phyloP scores from a whole-genome alignment of 306 rosid species.

The Ziziphus jujuba region DNA sequence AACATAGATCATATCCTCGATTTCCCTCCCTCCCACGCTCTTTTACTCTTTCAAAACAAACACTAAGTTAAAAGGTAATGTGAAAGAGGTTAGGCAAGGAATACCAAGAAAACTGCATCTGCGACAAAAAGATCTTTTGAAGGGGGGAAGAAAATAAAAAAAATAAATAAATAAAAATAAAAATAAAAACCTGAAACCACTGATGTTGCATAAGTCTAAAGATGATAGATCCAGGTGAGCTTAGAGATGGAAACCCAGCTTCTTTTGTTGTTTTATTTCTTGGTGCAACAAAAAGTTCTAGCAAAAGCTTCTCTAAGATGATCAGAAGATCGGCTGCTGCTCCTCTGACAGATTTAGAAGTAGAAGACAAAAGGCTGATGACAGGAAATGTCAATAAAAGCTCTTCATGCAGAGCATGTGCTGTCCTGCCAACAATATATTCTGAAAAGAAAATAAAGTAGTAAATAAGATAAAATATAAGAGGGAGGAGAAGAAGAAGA shows the following conservation, averaged over 20 bases:
- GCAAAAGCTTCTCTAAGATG: conserved; percentile 60
- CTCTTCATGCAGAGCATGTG: conserved; percentile 61
- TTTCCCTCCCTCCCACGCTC: no score
- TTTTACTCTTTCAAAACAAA: no score
- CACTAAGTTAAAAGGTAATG: neutral
- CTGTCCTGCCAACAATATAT: conserved; percentile 33
- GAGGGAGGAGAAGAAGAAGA: neutral
- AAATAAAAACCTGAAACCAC: conserved; percentile 78
- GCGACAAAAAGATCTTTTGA: neutral
- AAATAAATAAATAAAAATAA: no score
- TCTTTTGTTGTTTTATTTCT: conserved; percentile 37
- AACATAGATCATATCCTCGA: conserved; percentile 1
- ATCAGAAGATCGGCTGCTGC: conserved; percentile 68
- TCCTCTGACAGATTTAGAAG: conserved; percentile 76
- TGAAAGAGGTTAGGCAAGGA: neutral
- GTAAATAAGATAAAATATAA: conserved; percentile 3
- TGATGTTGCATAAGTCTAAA: conserved; percentile 60
- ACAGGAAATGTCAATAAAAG: conserved; percentile 73
- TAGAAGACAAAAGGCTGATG: conserved; percentile 83
- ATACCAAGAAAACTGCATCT: conserved; percentile 1
- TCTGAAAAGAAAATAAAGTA: conserved; percentile 45
- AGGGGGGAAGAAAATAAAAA: neutral
- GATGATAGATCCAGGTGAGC: conserved; percentile 70
- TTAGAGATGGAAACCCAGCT: conserved; percentile 42
- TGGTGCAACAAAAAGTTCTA: conserved; percentile 36